Base-by-base conservation (phyloP, 352 stramenopile genomes). In the Pythium periplocum region DNA sequence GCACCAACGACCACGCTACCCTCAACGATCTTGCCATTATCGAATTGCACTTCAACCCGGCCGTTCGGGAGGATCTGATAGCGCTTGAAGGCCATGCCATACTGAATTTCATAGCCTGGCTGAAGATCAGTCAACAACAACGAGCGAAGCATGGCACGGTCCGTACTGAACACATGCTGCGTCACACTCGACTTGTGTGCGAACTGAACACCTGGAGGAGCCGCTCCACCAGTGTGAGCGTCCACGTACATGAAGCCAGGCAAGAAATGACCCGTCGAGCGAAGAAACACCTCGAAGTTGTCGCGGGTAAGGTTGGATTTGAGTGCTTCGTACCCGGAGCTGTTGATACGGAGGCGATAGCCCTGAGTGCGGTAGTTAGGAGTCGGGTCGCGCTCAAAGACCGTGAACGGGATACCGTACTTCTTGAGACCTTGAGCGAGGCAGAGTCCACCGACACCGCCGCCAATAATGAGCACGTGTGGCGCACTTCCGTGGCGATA, bases 331-430 rank as follows among this genome's bases (percentile, higher is more conserved):
- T 79, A 87, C 4, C 77, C 77, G 17, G 17, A 26, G 6, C 62
- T 50, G 32, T 48, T 73, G 60, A 87, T 86, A 26, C 72, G 74
- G 31, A 85, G 59, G 1, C 77, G 68, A 50, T 86, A 87, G 10
- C 77, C 77, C 30, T 87, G 77, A 4, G 72, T 71, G 2, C 77
- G 72, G 45, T 79, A 86, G 55, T 86, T 87, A 9, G 77, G 70
- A 10, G 77, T 72, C 36, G 74, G 74, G 31, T 87, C 77, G n/a
- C 77, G 64, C 37, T 87, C 77, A 44, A 85, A 87, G 33, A 87
- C 61, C 0, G 77, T 87, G 62, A 87, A 86, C 0, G 72, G 74
- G 48, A 87, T 83, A 42, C 72, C 74, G 34, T 69, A 26, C 44
- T 84, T 83, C 44, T 73, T 73, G 43, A 87, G 68, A 0, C 74